Evolutionary conservation across 148 eudicot species (phyloP), one percentile per base, ranked within the genome.

Genomic region (Persicaria maculosa): DNA sequence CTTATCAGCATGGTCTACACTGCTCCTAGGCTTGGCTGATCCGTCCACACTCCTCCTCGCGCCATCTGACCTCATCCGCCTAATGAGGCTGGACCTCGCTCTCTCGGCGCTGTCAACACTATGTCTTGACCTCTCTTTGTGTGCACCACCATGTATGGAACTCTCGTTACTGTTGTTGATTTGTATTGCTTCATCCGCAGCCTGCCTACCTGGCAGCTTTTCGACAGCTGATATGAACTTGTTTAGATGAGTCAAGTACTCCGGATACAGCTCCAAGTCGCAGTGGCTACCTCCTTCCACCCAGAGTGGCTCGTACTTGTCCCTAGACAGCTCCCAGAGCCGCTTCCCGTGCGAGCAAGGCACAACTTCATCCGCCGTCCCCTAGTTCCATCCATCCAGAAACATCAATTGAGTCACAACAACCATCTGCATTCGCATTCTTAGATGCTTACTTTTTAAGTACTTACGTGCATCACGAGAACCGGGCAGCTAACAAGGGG

Each of bases 261-360:
- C 81, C 5, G 85, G 84, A 78, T 69, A 81, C 22, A 72, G 62
- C 76, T 84, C 87, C 54, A 86, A 70, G 64, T 86, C 76, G 77
- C 84, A 84, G 50, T 86, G 87, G 59, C 69, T 77, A 43, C 90
- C 88, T n/a, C 86, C 88, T 65, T 68, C 48, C 11, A 87, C 71
- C 90, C 88, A 87, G 50, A 84, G 45, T 3, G 90, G 90, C 36
- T 87, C 87, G 45, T 87, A 84, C 72, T 84, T 87, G 5, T 84
- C 80, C 62, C 83, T 81, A 69, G 86, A 83, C 6, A 84, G 86
- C 19, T 83, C 83, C 84, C 84, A 87, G 2, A 87, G 79, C 50
- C 74, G 72, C 80, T 31, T 31, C 40, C 40, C 3, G 48, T 87
- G 90, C 2, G 85, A 79, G 46, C 48, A 75, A 73, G 85, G 79